phyloP scores from a whole-genome alignment of 148 eudicot species.

The Fagopyrum homotropicum region DNA sequence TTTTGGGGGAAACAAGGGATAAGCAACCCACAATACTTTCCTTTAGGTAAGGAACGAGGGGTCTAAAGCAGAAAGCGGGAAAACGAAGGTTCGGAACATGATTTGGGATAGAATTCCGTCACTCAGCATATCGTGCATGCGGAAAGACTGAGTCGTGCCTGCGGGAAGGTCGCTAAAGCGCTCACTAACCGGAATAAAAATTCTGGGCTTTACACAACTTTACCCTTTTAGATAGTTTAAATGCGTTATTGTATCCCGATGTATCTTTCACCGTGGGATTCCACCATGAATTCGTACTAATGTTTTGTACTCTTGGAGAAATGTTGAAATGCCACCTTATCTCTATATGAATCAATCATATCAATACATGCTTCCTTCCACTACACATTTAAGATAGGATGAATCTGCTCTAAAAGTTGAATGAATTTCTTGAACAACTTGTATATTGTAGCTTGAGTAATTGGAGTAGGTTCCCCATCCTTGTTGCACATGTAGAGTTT shows the following conservation, averaged over 20 bases:
- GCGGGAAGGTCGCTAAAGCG: no score
- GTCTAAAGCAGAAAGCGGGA: no score
- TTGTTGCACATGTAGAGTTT: background rate
- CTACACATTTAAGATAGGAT: background rate
- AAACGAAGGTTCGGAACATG: no score
- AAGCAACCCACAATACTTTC: no score
- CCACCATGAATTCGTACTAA: slow-evolving; percentile 4
- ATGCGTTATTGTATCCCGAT: background rate
- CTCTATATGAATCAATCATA: background rate
- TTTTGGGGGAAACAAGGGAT: no score
- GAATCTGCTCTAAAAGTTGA: background rate
- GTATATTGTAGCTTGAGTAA: background rate
- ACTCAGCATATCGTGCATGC: no score
- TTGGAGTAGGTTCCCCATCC: slow-evolving; percentile 1
- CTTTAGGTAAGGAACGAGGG: no score
- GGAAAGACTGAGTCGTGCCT: no score
- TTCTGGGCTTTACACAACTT: background rate
- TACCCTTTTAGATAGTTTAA: background rate
- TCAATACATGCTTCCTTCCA: slow-evolving; percentile 1
- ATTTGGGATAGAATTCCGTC: no score
- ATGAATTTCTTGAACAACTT: background rate
- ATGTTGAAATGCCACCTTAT: background rate
- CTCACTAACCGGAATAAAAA: no score
- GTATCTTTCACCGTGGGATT: background rate
- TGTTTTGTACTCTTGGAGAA: background rate